Conservation (phyloP, 306 rosid species). For the Malus asiatica region DNA sequence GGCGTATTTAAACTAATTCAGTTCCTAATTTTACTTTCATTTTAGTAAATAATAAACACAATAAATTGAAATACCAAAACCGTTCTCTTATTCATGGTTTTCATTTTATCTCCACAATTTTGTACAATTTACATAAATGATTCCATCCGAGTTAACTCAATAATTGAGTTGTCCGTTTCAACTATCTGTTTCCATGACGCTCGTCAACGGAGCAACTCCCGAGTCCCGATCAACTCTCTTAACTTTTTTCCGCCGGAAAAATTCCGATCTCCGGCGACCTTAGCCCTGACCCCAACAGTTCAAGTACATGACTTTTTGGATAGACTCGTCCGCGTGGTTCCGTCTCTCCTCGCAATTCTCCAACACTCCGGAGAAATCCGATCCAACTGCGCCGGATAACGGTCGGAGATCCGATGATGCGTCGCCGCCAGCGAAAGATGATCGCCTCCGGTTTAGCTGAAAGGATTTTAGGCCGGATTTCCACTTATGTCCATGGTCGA, state of each 20-base stretch:
- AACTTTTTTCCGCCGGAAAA: neutral
- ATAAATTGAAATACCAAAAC: too few species aligned
- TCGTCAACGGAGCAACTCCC: neutral
- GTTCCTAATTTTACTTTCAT: too few species aligned
- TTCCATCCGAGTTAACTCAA: neutral
- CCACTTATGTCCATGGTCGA: conserved; percentile 52
- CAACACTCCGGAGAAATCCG: conserved; percentile 23
- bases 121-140: conserved; percentile 7
- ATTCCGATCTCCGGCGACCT: conserved; percentile 11
- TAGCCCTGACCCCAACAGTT: conserved; percentile 93
- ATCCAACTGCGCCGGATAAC: conserved; percentile 27
- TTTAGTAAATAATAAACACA: neutral
- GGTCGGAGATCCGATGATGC: conserved; percentile 31
- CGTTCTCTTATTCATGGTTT: neutral
- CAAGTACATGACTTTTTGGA: conserved; percentile 77
- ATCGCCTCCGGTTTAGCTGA: conserved; percentile 35
- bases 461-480: conserved; percentile 52
- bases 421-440: conserved; percentile 22
- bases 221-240: neutral
- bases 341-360: conserved; percentile 33
- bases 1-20: too few species aligned
- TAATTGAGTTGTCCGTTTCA: neutral
- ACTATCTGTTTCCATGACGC: neutral
- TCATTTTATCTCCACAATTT: neutral
- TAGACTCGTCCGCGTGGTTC: conserved; percentile 61